Percentiles rank a stretch among this genome's conserved stretches.
phyloP scores from a whole-genome alignment of 2,329 filamentous ascomycete genomes.

The Nannizzia gypsea region DNA sequence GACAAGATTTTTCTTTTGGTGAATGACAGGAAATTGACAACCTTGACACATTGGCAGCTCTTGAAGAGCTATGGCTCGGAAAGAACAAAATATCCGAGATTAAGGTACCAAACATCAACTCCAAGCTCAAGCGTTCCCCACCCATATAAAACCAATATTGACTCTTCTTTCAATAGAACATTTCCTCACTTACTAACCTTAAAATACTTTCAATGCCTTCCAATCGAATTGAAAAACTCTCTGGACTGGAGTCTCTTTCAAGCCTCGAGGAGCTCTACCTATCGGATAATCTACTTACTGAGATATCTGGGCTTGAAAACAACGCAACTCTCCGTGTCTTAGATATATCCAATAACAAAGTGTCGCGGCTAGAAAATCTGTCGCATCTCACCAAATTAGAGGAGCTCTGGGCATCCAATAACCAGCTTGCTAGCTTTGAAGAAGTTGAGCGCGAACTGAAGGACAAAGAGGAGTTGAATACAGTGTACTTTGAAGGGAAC shows the following conservation, averaged over 20 bases:
- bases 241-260: conserved; percentile 60
- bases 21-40: conserved; percentile 59
- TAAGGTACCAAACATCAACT: conserved; percentile 36
- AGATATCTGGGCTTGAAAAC: conserved; percentile 59
- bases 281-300: conserved; percentile 80
- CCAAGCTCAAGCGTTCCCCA: neutral
- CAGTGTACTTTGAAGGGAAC: conserved; percentile 95
- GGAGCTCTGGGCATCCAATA: conserved; percentile 92
- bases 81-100: conserved; percentile 94
- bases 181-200: conserved; percentile 64
- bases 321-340: conserved; percentile 61
- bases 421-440: conserved; percentile 63
- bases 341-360: conserved; percentile 81
- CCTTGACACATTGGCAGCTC: conserved; percentile 58
- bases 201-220: conserved; percentile 89
- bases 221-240: conserved; percentile 72
- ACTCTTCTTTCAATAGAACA: conserved; percentile 34
- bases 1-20: conserved; percentile 4
- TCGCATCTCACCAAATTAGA: conserved; percentile 59
- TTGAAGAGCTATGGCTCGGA: conserved; percentile 88
- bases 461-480: conserved; percentile 69
- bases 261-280: conserved; percentile 89
- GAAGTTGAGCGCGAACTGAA: conserved; percentile 66
- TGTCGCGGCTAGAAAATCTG: conserved; percentile 62
- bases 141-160: neutral